Conservation (phyloP, 2,329 filamentous ascomycete genomes). For the Talaromyces rugulosus region DNA sequence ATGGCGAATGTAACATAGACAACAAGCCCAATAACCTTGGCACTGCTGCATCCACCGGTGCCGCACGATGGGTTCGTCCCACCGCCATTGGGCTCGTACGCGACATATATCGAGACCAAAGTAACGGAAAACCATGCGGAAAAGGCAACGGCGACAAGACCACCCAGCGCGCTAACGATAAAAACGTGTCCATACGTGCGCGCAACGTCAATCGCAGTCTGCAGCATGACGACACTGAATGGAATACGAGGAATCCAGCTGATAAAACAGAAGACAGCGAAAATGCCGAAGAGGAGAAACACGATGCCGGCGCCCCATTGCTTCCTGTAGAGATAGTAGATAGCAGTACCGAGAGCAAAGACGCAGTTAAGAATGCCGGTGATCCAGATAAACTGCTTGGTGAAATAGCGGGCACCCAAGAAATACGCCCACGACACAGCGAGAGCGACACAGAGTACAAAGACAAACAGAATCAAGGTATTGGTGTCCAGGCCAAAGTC, state of each 20-base stretch:
- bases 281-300: conserved; percentile 76
- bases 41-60: conserved; percentile 63
- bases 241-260: conserved; percentile 88
- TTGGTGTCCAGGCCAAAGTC: conserved; percentile 72
- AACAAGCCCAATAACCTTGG: conserved; percentile 76
- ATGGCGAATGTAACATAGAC: conserved; percentile 86
- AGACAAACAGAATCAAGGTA: conserved; percentile 79
- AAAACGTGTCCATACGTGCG: conserved; percentile 83
- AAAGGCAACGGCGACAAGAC: conserved; percentile 69
- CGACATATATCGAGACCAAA: conserved; percentile 78
- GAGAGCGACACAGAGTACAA: conserved; percentile 69
- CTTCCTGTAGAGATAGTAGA: conserved; percentile 73
- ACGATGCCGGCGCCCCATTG: conserved; percentile 85
- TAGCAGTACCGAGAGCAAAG: conserved; percentile 77
- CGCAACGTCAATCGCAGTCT: conserved; percentile 78
- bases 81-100: conserved; percentile 61
- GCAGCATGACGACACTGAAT: conserved; percentile 85
- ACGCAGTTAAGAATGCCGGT: conserved; percentile 85
- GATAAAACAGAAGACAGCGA: conserved; percentile 77
- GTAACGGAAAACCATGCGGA: conserved; percentile 84
- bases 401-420: conserved; percentile 68
- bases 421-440: conserved; percentile 75
- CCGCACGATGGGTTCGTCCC: conserved; percentile 52
- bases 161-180: conserved; percentile 77
- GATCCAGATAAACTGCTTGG: conserved; percentile 89